phyloP scores from a whole-genome alignment of 352 stramenopile genomes.

The Phytopythium kandeliae region DNA sequence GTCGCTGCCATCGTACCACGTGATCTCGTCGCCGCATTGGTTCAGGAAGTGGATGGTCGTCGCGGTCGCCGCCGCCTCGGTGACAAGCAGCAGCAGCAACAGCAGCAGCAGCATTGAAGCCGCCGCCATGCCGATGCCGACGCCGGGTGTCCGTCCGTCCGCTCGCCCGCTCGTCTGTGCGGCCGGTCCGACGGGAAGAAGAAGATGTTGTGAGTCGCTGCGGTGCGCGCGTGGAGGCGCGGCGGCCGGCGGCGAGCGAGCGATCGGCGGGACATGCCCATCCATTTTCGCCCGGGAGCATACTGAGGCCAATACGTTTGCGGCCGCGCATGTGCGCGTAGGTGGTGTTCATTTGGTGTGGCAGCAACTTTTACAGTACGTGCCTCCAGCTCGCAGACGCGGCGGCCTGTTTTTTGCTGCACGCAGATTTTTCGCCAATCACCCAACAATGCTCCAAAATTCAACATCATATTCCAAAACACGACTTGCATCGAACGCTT shows the following conservation, averaged over 20 bases:
- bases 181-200: not conserved
- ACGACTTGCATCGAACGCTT: not conserved
- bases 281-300: not conserved
- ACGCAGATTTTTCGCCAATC: not conserved
- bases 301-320: no score
- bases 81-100: constrained; percentile 9
- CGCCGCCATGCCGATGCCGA: not conserved
- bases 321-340: no score
- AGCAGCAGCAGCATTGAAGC: not conserved
- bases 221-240: not conserved
- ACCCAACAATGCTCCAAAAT: not conserved
- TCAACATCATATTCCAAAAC: not conserved
- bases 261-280: not conserved
- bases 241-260: no score
- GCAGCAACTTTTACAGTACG: not conserved
- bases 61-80: constrained; percentile 4
- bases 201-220: not conserved
- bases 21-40: constrained; percentile 27
- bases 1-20: constrained; percentile 23
- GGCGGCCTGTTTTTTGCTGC: not conserved
- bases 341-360: no score
- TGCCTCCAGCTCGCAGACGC: no score
- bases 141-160: not conserved
- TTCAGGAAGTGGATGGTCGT: constrained; percentile 38
- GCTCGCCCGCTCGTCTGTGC: no score